Evolutionary conservation across 2,329 filamentous ascomycete species (phyloP).

Genomic region (Furcasterigmium sp.): DNA sequence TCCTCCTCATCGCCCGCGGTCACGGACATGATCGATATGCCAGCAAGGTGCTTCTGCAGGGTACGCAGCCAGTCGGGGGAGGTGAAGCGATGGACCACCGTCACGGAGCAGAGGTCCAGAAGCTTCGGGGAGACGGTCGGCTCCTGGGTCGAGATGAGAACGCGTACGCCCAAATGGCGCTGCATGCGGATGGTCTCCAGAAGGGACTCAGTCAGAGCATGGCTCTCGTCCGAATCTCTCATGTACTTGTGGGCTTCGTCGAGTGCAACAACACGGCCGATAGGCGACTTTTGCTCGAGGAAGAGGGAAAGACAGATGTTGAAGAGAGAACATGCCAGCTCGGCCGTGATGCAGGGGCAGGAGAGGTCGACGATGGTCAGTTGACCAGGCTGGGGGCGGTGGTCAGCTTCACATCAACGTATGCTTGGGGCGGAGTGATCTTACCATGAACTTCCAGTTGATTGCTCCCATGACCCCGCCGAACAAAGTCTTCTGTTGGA

Average conservation of each 20-base stretch:
- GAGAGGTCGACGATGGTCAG: conserved; percentile 68
- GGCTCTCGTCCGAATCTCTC: conserved; percentile 48
- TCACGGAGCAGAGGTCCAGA: conserved; percentile 67
- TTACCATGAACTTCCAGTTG: too few species aligned
- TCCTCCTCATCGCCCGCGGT: too few species aligned
- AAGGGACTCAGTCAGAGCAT: conserved; percentile 55
- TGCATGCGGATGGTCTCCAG: conserved; percentile 63
- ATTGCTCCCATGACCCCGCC: too few species aligned
- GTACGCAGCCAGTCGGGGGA: conserved; percentile 26
- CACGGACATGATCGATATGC: too few species aligned
- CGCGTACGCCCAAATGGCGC: conserved; percentile 60
- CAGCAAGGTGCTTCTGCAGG: conserved; percentile 21
- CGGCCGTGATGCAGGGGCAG: conserved; percentile 63
- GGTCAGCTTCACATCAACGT: too few species aligned
- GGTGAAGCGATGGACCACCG: conserved; percentile 69
- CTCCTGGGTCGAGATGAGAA: conserved; percentile 74
- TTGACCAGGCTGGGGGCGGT: conserved; percentile 40
- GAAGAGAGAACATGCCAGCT: conserved; percentile 66
- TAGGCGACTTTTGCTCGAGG: conserved; percentile 42
- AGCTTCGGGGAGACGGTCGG: conserved; percentile 65
- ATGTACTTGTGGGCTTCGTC: conserved; percentile 81
- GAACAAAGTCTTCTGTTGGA: too few species aligned
- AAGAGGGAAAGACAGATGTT: conserved; percentile 66
- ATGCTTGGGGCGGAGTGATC: too few species aligned
- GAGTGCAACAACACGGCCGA: conserved; percentile 60